These are phyloP conservation scores for Tulasnella sp. DNA, from an alignment of 768 basidiomycete genomes.

Conservation along the genomic window DNA sequence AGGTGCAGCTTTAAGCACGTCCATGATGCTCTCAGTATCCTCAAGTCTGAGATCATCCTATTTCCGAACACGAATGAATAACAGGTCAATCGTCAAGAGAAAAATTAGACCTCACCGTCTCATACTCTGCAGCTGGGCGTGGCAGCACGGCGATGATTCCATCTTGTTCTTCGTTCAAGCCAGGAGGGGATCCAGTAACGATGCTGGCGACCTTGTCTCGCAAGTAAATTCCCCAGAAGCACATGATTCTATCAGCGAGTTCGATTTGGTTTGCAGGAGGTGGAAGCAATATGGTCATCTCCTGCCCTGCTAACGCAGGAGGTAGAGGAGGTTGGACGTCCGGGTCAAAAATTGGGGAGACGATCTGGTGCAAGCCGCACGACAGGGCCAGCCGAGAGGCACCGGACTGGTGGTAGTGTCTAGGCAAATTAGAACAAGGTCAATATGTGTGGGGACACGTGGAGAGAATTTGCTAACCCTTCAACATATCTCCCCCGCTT, in stretches of 20 bases:
- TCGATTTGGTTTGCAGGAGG: conserved; percentile 5
- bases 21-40: background rate
- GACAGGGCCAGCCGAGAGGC: conserved; percentile 70
- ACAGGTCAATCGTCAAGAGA: background rate
- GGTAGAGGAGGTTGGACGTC: background rate
- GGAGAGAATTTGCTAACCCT: background rate
- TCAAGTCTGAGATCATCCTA: background rate
- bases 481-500: conserved; percentile 15
- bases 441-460: background rate
- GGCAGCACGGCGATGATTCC: background rate
- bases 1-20: background rate
- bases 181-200: background rate
- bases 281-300: background rate
- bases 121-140: conserved; percentile 10
- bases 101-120: background rate
- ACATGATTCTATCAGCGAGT: conserved; percentile 15
- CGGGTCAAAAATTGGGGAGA: conserved; percentile 1
- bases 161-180: background rate
- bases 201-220: conserved; percentile 3
- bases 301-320: background rate
- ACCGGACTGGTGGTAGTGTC: conserved; percentile 45
- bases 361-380: conserved; percentile 48
- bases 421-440: background rate
- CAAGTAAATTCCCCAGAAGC: conserved; percentile 10
- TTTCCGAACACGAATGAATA: background rate